A percentile compares a stretch with the other conserved stretches of the same genome.
Conservation (phyloP, 495 filamentous ascomycete species). For the Trichoderma parareesei region DNA sequence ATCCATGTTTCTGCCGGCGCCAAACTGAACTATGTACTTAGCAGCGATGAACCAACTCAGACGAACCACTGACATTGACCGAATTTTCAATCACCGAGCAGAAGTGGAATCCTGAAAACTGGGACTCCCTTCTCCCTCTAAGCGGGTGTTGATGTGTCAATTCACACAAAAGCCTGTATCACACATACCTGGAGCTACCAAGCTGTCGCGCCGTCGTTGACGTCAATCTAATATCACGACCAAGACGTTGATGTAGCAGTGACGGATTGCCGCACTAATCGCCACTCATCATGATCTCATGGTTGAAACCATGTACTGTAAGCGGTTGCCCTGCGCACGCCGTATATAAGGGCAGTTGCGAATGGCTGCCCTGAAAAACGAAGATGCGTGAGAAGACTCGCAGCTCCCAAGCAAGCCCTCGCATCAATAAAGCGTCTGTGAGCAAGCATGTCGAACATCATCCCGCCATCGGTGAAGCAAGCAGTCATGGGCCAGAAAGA, state of each 20-base stretch:
- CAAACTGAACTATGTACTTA: no score
- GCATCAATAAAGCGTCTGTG: neutral
- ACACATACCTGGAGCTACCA: no score
- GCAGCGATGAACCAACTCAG: no score
- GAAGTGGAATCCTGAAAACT: no score
- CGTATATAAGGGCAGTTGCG: neutral
- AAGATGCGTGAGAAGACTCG: no score
- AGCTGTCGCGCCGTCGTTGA: neutral
- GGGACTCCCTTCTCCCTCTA: neutral
- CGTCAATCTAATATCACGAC: slow-evolving; percentile 4
- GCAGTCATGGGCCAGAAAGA: slow-evolving; percentile 22
- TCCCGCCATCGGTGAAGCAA: slow-evolving; percentile 15
- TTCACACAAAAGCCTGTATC: neutral
- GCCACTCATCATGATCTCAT: neutral
- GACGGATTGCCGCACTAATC: neutral
- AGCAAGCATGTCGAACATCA: slow-evolving; percentile 8
- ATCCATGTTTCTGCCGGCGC: no score
- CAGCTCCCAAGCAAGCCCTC: neutral
- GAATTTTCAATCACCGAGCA: no score
- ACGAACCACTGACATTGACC: no score
- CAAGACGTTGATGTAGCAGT: neutral
- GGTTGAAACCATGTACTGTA: neutral
- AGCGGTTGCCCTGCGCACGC: neutral
- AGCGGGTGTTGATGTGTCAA: neutral
- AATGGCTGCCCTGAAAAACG: neutral